Base-by-base conservation (phyloP, 768 basidiomycete genomes). In the Rhizopogon vesiculosus region DNA sequence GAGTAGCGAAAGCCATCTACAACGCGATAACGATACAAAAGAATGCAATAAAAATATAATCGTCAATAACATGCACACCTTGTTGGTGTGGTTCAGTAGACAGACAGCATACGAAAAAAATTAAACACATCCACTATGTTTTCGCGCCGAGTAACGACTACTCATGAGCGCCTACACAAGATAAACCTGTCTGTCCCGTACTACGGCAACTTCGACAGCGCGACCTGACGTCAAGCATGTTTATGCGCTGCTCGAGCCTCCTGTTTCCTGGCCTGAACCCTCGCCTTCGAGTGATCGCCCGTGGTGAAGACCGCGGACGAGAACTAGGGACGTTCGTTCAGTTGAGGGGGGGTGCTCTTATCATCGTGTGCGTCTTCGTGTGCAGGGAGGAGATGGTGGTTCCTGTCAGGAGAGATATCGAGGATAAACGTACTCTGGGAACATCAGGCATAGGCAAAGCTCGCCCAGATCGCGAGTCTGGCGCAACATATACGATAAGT, bases 401-500 rank as follows among this genome's bases (percentile, higher is more conserved):
- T 1, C 69, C 67, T 1, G 66, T 69, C 42, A 70, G 46, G 48
- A 69, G 55, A 3, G 68, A 70, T 31, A 58, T 65, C 7, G 52
- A 33, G n/a, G 68, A 60, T 15, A 67, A 42, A 18, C 54, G 46
- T 51, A 61, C 57, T 8, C 55, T 55, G 1, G 61, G 62, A 5
- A 58, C 18, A 42, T 54, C 10, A 9, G 62, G 49, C 5, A 45
- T 1, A 42, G 65, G 65, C 4, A 66, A 59, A 28, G 33, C 44
- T 28, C 57, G 52, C 3, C 53, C 49, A 2, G 61, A 61, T 1
- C 86, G 80, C 4, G 88, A 88, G 63, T 87, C 80, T 0, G 89
- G 89, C 0, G 88, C 87, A 29, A 83, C 84, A 62, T 91, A 91
- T 8, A 91, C 88, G 53, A 91, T 90, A 4, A 80, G 65, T 54